phyloP scores from a whole-genome alignment of 345 rosid genomes.

The Eucalyptus viminalis region DNA sequence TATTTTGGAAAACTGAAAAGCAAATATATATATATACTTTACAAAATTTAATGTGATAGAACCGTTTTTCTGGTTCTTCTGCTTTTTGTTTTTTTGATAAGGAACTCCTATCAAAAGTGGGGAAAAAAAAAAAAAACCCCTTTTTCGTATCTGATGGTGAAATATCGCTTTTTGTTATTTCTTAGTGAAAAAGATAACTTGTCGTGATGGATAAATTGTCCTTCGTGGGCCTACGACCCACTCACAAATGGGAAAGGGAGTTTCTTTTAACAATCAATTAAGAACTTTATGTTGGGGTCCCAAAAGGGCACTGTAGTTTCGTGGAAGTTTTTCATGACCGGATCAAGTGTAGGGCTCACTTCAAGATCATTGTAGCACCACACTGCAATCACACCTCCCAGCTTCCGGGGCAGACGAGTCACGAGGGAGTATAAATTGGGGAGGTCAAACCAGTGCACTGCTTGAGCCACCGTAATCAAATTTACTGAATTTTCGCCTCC shows the following conservation, averaged over 20 bases:
- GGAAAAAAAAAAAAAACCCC: background rate
- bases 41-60: too few relatives aligned
- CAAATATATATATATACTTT: background rate
- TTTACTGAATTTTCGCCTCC: background rate
- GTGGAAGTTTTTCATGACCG: conserved; percentile 9
- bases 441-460: background rate
- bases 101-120: too few relatives aligned
- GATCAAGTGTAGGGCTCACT: conserved; percentile 28
- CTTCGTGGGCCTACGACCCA: too few relatives aligned
- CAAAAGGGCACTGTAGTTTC: conserved; percentile 34
- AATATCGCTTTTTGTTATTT: background rate
- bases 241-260: conserved; percentile 55
- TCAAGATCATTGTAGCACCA: conserved; percentile 11
- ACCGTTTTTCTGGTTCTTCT: too few relatives aligned
- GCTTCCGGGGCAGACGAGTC: conserved; percentile 8
- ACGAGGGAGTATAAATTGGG: background rate
- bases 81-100: too few relatives aligned
- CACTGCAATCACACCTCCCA: conserved; percentile 45
- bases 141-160: background rate
- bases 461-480: background rate
- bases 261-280: conserved; percentile 23
- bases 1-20: background rate
- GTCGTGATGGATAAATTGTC: background rate
- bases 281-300: background rate
- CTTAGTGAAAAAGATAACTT: background rate